phyloP scores from a whole-genome alignment of 1,284 basidiomycete genomes.

The Caloboletus firmus region DNA sequence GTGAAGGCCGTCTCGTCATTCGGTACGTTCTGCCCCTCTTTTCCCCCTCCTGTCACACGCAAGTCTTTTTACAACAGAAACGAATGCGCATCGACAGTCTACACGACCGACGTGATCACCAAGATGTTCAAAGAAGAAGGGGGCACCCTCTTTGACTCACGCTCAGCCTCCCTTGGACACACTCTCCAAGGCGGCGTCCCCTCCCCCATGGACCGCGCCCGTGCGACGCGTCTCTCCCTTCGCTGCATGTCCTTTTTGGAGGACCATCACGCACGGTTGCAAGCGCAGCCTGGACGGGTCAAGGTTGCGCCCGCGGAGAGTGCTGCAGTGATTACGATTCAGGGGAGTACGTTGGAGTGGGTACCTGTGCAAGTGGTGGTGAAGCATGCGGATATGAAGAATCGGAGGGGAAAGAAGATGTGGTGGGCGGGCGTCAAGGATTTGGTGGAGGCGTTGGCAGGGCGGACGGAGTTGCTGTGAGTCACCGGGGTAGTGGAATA shows the following conservation, averaged over 20 bases:
- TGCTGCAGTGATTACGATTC: conserved; percentile 90
- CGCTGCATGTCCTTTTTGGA: conserved; percentile 96
- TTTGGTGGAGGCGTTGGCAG: conserved; percentile 72
- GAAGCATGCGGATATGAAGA: conserved; percentile 85
- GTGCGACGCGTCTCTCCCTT: conserved; percentile 86
- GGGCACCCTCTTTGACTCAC: conserved; percentile 86
- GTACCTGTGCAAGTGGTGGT: conserved; percentile 85
- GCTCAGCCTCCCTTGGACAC: conserved; percentile 92
- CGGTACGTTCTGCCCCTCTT: conserved; percentile 48
- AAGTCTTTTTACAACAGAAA: conserved; percentile 51
- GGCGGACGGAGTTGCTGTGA: conserved; percentile 51
- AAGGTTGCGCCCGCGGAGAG: conserved; percentile 60
- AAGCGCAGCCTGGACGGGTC: conserved; percentile 46
- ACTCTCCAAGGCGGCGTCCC: conserved; percentile 95
- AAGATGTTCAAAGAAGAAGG: conserved; percentile 97
- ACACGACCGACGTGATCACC: conserved; percentile 90
- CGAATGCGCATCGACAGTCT: conserved; percentile 85
- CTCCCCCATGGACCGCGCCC: conserved; percentile 90
- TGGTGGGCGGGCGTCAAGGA: conserved; percentile 82
- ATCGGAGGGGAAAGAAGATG: conserved; percentile 74
- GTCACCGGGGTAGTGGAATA: no score
- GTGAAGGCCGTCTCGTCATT: conserved; percentile 91
- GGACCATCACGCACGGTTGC: conserved; percentile 61
- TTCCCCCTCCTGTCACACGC: not conserved
- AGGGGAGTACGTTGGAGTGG: conserved; percentile 77